Evolutionary conservation across 768 basidiomycete species (phyloP).

Genomic region (Boletus vermiculosoides): DNA sequence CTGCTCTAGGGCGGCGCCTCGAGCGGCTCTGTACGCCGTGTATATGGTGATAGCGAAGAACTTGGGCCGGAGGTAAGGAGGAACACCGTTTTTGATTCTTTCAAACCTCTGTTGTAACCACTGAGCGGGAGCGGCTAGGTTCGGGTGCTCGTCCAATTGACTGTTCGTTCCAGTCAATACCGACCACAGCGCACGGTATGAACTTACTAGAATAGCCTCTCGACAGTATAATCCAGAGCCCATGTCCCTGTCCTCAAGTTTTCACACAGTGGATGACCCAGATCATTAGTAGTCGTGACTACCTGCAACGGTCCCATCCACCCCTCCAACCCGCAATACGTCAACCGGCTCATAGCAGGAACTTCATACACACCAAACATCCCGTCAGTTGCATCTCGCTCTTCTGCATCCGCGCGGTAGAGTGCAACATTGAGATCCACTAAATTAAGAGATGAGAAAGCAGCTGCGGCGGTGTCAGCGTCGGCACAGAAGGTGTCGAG

Average conservation of each 20-base stretch:
- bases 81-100: conserved; percentile 65
- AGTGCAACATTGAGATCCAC: conserved; percentile 88
- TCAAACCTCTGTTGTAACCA: conserved; percentile 94
- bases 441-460: conserved; percentile 69
- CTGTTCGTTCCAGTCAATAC: conserved; percentile 36
- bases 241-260: conserved; percentile 87
- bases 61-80: conserved; percentile 90
- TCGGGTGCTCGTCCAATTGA: conserved; percentile 61
- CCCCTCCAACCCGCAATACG: conserved; percentile 93
- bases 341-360: conserved; percentile 69
- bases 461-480: conserved; percentile 69
- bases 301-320: conserved; percentile 90
- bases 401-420: conserved; percentile 89
- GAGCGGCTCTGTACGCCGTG: conserved; percentile 89
- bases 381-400: conserved; percentile 82
- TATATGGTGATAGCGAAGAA: conserved; percentile 93
- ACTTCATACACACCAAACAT: conserved; percentile 82
- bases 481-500: conserved; percentile 74
- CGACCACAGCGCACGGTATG: background rate
- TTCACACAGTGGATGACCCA: conserved; percentile 87
- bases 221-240: conserved; percentile 86
- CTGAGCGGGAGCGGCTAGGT: conserved; percentile 63
- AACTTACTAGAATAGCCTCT: conserved; percentile 68
- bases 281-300: conserved; percentile 87
- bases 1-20: conserved; percentile 80